Conservation (phyloP, 805 yeast species). For the Kodamaea hsintzibuensis region DNA sequence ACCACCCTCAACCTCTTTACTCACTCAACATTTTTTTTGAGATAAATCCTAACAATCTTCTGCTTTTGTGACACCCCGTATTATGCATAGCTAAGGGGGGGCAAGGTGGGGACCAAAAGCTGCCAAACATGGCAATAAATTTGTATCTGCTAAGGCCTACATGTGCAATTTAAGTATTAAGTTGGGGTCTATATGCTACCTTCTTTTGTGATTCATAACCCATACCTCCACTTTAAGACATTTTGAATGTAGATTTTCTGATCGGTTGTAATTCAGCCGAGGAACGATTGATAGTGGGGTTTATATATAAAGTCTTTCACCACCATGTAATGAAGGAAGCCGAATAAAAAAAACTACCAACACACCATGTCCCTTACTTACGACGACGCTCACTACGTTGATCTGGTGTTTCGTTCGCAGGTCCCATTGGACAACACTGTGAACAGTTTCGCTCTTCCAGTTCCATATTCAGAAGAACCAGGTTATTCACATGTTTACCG, state of each 20-base stretch:
- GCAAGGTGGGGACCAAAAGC: neutral
- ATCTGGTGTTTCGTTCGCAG: neutral
- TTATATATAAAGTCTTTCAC: neutral
- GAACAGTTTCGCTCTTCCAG: slow-evolving; percentile 18
- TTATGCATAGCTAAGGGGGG: neutral
- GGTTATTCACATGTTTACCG: slow-evolving; percentile 58
- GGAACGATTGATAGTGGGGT: slow-evolving; percentile 3
- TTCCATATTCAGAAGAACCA: slow-evolving; percentile 40
- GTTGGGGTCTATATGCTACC: neutral
- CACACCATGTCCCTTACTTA: slow-evolving; percentile 3
- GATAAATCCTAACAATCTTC: neutral
- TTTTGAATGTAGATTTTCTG: neutral
- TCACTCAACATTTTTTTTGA: too few species aligned
- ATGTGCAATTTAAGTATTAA: neutral
- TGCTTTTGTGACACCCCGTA: neutral
- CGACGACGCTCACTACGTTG: slow-evolving; percentile 4
- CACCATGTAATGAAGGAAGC: neutral
- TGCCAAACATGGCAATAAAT: neutral
- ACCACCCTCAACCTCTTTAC: too few species aligned
- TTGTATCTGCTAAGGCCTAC: neutral
- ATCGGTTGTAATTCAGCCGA: neutral
- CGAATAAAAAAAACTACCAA: neutral
- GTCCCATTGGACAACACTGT: slow-evolving; percentile 2
- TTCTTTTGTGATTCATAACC: neutral
- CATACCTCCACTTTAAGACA: neutral